phyloP scores from a whole-genome alignment of 2,329 filamentous ascomycete genomes.

The Tolypocladium amazonense region DNA sequence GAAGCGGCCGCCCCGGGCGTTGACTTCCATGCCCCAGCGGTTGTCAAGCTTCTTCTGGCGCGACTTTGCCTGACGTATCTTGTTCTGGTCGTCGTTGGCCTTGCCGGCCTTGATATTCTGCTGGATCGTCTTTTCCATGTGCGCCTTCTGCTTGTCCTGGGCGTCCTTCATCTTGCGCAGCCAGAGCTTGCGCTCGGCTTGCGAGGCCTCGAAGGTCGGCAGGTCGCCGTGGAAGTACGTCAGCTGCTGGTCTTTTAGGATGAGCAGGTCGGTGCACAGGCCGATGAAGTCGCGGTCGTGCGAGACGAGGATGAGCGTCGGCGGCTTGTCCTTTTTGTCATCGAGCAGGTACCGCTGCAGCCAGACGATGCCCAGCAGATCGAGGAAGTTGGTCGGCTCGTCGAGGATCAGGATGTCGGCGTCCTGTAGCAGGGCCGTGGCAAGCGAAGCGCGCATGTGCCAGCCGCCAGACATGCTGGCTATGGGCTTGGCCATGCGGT shows the following conservation, averaged over 20 bases:
- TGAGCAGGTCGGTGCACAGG: slow-evolving; percentile 65
- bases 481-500: slow-evolving; percentile 47
- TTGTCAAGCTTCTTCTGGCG: slow-evolving; percentile 79
- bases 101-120: slow-evolving; percentile 67
- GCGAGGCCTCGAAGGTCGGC: slow-evolving; percentile 57
- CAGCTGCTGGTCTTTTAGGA: slow-evolving; percentile 61
- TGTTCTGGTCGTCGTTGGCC: slow-evolving; percentile 72
- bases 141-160: slow-evolving; percentile 68
- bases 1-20: slow-evolving; percentile 61
- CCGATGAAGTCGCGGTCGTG: slow-evolving; percentile 78
- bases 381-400: slow-evolving; percentile 80
- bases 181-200: slow-evolving; percentile 56
- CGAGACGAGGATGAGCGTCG: slow-evolving; percentile 68
- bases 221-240: slow-evolving; percentile 69
- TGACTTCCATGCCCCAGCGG: slow-evolving; percentile 66
- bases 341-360: slow-evolving; percentile 62
- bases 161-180: slow-evolving; percentile 70
- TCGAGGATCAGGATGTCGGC: slow-evolving; percentile 73
- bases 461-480: slow-evolving; percentile 66
- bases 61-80: slow-evolving; percentile 74
- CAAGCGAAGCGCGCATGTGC: slow-evolving; percentile 59
- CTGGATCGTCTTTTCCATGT: slow-evolving; percentile 69
- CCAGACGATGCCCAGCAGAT: slow-evolving; percentile 77
- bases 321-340: slow-evolving; percentile 35
- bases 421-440: slow-evolving; percentile 56